Evolutionary conservation across 805 yeast genomes (phyloP), one percentile per base, ranked within the genome.

Genomic region (Wickerhamomyces sydowiorum): DNA sequence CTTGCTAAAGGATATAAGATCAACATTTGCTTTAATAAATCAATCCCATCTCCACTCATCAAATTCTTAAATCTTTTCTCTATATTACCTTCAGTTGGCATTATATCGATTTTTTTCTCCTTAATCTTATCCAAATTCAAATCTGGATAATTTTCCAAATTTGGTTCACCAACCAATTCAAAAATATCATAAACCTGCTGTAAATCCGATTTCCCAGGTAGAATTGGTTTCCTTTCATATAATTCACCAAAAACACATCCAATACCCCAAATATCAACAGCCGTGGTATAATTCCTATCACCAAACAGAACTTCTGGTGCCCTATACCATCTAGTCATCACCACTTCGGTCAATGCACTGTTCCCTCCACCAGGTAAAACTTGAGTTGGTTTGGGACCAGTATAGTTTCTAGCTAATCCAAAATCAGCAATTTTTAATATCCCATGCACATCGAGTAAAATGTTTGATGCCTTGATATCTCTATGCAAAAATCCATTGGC

Each of bases 191-290:
- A 82, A 0, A 93, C 86, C 65, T 93, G 99, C 59, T 91, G 95
- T 10, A 83, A 61, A 59, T 93, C 99, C 1, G 93, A 75, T 35
- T 75, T 68, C 0, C 99, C 99, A 33, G 82, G 89, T 37, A 93
- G 61, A 14, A 93, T 83, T 1, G 99, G 99, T 50, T 75, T 78
- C 47, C 78, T 75, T 25, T 78, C 79, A 64, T 85, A 91, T 56
- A 90, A 72, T 63, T 93, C 99, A 0, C 88, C 99, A 57, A 93
- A 82, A 0, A 93, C 91, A 65, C 99, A 93, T 1, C 98, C 98
- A 18, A 87, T 76, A 0, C 98, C 97, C 99, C 99, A 93, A 65
- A 93, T 75, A 63, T 93, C 99, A 12, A 91, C 91, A 0, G 98
- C 95, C 0, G 97, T 86, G 2, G 97, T 89, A 60, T 91, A 91